Evolutionary conservation across 768 basidiomycete species (phyloP), one percentile per base, ranked within the genome.

Genomic region (Termitomyces sp.): DNA sequence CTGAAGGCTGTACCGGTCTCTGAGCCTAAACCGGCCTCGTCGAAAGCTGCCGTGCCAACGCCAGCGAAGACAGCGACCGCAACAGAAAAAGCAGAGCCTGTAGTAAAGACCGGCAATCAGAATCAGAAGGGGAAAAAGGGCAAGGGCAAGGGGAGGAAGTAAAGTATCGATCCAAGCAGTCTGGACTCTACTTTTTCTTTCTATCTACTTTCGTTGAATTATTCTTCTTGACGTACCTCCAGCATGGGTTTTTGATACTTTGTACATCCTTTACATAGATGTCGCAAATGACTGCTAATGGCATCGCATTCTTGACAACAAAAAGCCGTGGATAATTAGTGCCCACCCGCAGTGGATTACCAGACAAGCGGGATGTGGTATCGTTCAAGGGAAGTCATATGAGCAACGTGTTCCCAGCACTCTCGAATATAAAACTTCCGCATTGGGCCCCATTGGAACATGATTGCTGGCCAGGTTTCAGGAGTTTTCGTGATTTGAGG

Each of bases 91-190:
- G 46, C 55, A 36, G 63, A 65, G 7, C 59, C 63, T 47, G 52
- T 46, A 16, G 51, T 34, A 14, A 65, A 66, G 47, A 49, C 59
- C 41, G 50, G 43, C 27, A 55, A 56, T 48, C 56, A 53, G 50
- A 60, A 62, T 29, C 57, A 64, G 55, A 66, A 66, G 22, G 63
- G 58, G n/a, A 65, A 65, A 34, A 66, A 66, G 20, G 64, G 64
- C 20, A 66, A 64, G 48, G 63, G 61, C 16, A 63, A 63, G 32
- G 61, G 61, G 20, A 64, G 55, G 39, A 64, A 58, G 22, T 58
- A 56, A 48, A 46, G 54, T 50, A 31, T 50, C 6, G 6, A 9
- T 48, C 29, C 7, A 41, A 41, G 20, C 20, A 22, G 9, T 20
- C 41, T 53, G 42, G 18, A 47, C 46, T 24, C 44, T 20, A 41